Base-by-base conservation (phyloP, 495 filamentous ascomycete species). In the Talaromyces proteolyticus region DNA sequence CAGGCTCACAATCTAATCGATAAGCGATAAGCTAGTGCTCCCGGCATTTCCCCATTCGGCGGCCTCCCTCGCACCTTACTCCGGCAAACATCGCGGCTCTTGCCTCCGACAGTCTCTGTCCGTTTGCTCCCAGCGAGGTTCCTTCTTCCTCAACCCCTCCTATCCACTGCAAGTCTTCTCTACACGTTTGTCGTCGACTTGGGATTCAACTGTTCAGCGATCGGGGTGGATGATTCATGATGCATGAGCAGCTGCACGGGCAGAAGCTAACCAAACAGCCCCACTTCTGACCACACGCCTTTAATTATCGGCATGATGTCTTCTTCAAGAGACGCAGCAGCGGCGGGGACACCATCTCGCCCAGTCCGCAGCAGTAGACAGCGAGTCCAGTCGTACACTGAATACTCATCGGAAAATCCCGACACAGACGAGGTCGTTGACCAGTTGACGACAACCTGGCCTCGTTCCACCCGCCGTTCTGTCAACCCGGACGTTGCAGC, bases 291-390 rank as follows among this genome's bases (percentile, higher is more conserved):
- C 45, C 38, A 29, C 20, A 37, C 34, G 47, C 36, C n/a, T 22
- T 25, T 18, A 17, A 7, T 20, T 20, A 41, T 41, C 38, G 18
- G 18, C 14, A 41, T 41, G 6, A 40, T 49, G 36, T 34, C 26
- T 41, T 49, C 47, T 41, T 38, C 47, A n/a, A 20, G 18, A 23
- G 19, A 14, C n/a, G 20, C 47, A 19, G 47, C 47, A 10, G 49
- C 42, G 38, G 42, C 41, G 49, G 49, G 19, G 39, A 43, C 49
- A n/a, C 42, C 51, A 21, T 59, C 64, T 42, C 63, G 63, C 7
- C 68, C 71, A n/a, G 45, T 70, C 34, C 69, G 72, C 20, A 63
- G 61, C 17, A 68, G 55, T 54, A 69, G 72, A 51, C 66, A 62
- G 2, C 58, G 57, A 41, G 63, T 73, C 17, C 44, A 60, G 29